Conservation (phyloP, 306 rosid genomes). For the Cicer chorassanicum region DNA sequence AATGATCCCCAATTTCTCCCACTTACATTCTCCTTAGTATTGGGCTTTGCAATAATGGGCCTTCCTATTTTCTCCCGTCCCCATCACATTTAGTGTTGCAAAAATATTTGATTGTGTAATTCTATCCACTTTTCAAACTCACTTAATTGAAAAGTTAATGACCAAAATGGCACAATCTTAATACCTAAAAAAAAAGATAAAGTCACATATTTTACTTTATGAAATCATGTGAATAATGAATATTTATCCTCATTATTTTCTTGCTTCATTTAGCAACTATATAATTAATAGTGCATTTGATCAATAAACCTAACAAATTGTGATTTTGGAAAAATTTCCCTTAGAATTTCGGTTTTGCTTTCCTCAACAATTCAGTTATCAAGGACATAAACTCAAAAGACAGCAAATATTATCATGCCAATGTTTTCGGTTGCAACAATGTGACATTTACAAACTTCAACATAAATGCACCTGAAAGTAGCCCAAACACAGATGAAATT, state of each 20-base stretch:
- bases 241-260: neutral
- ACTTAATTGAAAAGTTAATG: too few species aligned
- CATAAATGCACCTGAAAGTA: constrained; percentile 41
- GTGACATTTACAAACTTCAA: constrained; percentile 42
- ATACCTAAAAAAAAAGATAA: too few species aligned
- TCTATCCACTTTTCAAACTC: too few species aligned
- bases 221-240: too few species aligned
- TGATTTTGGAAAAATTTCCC: neutral
- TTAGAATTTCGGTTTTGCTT: constrained; percentile 37
- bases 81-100: too few species aligned
- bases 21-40: too few species aligned
- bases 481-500: constrained; percentile 53
- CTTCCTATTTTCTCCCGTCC: too few species aligned
- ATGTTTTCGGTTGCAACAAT: constrained; percentile 41
- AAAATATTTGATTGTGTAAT: too few species aligned
- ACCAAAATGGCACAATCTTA: too few species aligned
- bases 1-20: too few species aligned
- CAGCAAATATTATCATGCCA: constrained; percentile 5
- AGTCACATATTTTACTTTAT: neutral
- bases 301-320: neutral
- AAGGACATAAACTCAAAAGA: constrained; percentile 36
- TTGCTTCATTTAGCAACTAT: neutral
- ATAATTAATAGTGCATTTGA: too few species aligned
- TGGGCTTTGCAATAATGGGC: too few species aligned
- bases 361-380: neutral